A percentile compares a stretch with the other conserved stretches of the same genome.
Evolutionary conservation across 129 eudicot species (phyloP).

Genomic region (Saussurea involucrata): DNA sequence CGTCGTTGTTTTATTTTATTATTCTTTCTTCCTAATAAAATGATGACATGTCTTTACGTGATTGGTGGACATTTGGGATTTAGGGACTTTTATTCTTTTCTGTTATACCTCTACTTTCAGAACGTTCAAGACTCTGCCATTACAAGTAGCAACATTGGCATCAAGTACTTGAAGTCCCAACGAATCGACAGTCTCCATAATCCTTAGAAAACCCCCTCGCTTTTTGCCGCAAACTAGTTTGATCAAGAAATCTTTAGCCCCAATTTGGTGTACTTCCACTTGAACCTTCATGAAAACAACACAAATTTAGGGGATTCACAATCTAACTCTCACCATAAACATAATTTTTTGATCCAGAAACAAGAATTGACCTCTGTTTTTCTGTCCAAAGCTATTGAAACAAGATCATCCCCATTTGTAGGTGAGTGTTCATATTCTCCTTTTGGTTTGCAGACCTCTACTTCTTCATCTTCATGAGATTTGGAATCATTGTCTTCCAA

Average conservation of each 20-base stretch:
- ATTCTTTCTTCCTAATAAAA: not conserved
- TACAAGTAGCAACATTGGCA: constrained; percentile 49
- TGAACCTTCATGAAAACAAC: constrained; percentile 42
- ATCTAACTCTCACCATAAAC: not conserved
- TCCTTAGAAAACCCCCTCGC: constrained; percentile 47
- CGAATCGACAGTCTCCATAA: constrained; percentile 55
- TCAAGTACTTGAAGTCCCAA: constrained; percentile 58
- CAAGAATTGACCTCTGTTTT: constrained; percentile 38
- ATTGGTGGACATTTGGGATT: not conserved
- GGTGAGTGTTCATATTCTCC: not conserved
- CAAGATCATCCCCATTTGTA: constrained; percentile 15
- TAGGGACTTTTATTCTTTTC: not conserved
- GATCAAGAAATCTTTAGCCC: constrained; percentile 47
- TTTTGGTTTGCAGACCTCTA: constrained; percentile 30
- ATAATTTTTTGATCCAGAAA: not conserved
- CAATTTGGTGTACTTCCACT: constrained; percentile 57
- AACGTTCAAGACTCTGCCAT: constrained; percentile 53
- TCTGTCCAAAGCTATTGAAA: constrained; percentile 8
- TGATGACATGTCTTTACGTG: not conserved
- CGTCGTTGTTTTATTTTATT: not conserved
- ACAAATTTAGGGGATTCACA: not conserved
- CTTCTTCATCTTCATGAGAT: constrained; percentile 22
- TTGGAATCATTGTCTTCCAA: constrained; percentile 32
- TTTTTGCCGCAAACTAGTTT: constrained; percentile 38
- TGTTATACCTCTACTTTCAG: constrained; percentile 53